Evolutionary conservation across 352 stramenopile species (phyloP).

Genomic region (Albugo laibachii): DNA sequence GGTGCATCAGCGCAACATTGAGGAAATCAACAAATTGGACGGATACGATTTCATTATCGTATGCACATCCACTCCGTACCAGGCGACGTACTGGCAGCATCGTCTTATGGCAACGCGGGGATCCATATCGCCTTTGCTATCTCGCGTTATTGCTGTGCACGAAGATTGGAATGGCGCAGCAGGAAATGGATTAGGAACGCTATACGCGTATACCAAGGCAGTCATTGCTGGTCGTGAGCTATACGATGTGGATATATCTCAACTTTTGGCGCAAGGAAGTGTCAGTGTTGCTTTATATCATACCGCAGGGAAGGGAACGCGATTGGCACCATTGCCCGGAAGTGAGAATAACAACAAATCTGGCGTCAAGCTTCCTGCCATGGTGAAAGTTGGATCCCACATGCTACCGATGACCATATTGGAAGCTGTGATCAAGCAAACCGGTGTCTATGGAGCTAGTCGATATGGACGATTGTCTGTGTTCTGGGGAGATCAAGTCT

Average conservation of each 20-base stretch:
- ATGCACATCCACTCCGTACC: conserved; percentile 91
- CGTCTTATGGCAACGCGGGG: conserved; percentile 78
- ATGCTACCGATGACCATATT: conserved; percentile 92
- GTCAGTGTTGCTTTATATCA: conserved; percentile 93
- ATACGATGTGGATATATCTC: conserved; percentile 72
- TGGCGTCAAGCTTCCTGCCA: conserved; percentile 93
- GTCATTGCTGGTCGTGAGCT: conserved; percentile 65
- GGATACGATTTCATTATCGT: conserved; percentile 95
- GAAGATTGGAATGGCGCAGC: conserved; percentile 93
- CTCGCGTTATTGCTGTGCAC: conserved; percentile 89
- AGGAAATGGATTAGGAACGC: conserved; percentile 90
- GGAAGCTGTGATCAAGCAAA: conserved; percentile 96
- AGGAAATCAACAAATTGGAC: conserved; percentile 70
- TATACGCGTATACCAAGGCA: conserved; percentile 94
- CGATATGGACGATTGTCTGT: conserved; percentile 89
- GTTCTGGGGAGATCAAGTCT: conserved; percentile 98
- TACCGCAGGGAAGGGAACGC: conserved; percentile 95
- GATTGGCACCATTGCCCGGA: conserved; percentile 88
- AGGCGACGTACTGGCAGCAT: conserved; percentile 94
- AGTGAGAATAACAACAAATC: conserved; percentile 99
- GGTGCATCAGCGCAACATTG: conserved; percentile 62
- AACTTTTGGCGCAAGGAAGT: conserved; percentile 35
- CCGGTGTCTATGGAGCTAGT: conserved; percentile 90
- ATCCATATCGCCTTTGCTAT: conserved; percentile 52
- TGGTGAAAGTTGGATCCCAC: conserved; percentile 71